Evolutionary conservation across 108 stramenopile species (phyloP), one percentile per base, ranked within the genome.

Genomic region (Pseudonitzschia multiseries): DNA sequence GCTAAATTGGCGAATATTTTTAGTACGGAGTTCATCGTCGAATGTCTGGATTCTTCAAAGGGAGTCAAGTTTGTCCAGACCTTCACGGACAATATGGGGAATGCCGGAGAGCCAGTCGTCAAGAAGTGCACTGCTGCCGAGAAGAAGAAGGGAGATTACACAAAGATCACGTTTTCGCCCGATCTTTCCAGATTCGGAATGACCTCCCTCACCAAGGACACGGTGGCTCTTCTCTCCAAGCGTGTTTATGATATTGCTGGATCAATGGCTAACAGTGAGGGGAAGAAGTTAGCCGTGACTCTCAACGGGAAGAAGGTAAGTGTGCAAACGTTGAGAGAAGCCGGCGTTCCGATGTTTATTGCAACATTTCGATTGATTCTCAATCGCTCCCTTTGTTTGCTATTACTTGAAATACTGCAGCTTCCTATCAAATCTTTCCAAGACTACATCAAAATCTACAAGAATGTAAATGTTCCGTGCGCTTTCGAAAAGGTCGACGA

Each of bases 1-100:
- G 99, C 98, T 36, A 99, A 99, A 83, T 84, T 99, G 48, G 96
- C 99, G 48, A 99, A 99, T 83, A 98, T 99, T 68, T 99, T 99
- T 84, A 93, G 91, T 24, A 95, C 83, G 4, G 62, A 88, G 64
- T 95, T 95, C 80, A 78, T 81, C 59, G 89, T 97, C 2, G 98
- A 99, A 78, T 98, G 97, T 51, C 78, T 89, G 18, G 99, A 99
- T 73, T 67, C 87, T 0, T 52, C 78, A 14, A 36, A 71, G 51
- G 96, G 96, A 0, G 68, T 86, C 66, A 86, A 83, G 44, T 99
- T 95, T 81, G 69, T 61, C 0, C 98, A 99, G 77, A 80, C 78
- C 8, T 99, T 95, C 64, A 73, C 80, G 14, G 78, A 97, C 53
- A 99, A 99, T 83, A 99, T 99, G 98, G 70, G 74, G 20, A 78